Evolutionary conservation across 2,329 filamentous ascomycete genomes (phyloP).

Genomic region (Cladosporium cucumerinum): DNA sequence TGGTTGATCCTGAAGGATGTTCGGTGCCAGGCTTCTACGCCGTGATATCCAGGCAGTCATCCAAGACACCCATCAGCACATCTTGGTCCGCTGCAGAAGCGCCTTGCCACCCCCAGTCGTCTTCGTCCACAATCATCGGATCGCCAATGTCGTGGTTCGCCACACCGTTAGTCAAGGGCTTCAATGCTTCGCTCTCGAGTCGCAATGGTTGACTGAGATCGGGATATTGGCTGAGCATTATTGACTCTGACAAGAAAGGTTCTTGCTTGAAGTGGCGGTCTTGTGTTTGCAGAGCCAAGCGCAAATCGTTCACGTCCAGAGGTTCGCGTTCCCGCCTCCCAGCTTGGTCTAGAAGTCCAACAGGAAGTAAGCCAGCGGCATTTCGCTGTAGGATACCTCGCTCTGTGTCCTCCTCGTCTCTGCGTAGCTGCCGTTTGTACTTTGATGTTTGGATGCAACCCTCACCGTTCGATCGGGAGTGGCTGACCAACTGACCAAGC

Average conservation of each 20-base stretch:
- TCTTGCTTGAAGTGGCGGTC: slow-evolving; percentile 75
- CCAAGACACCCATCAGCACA: slow-evolving; percentile 36
- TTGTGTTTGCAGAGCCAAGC: slow-evolving; percentile 70
- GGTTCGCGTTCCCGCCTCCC: slow-evolving; percentile 68
- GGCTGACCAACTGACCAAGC: slow-evolving; percentile 52
- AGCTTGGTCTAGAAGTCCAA: slow-evolving; percentile 63
- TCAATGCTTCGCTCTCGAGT: slow-evolving; percentile 15
- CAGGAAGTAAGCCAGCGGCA: slow-evolving; percentile 71
- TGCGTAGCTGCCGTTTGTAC: slow-evolving; percentile 70
- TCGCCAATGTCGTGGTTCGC: slow-evolving; percentile 28
- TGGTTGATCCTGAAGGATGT: not conserved
- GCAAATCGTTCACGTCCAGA: slow-evolving; percentile 73
- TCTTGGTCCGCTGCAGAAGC: slow-evolving; percentile 30
- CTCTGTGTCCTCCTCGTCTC: slow-evolving; percentile 70
- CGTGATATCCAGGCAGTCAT: slow-evolving; percentile 33
- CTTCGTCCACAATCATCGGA: slow-evolving; percentile 36
- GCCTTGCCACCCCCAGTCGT: slow-evolving; percentile 40
- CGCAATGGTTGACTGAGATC: slow-evolving; percentile 30
- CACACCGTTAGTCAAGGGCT: slow-evolving; percentile 24
- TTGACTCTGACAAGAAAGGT: slow-evolving; percentile 67
- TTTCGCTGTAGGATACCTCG: slow-evolving; percentile 73
- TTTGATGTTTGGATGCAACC: slow-evolving; percentile 68
- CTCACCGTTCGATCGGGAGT: slow-evolving; percentile 55
- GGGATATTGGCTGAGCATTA: slow-evolving; percentile 46
- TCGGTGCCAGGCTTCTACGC: slow-evolving; percentile 1